Conservation (phyloP, 306 rosid species). For the Abrus precatorius region DNA sequence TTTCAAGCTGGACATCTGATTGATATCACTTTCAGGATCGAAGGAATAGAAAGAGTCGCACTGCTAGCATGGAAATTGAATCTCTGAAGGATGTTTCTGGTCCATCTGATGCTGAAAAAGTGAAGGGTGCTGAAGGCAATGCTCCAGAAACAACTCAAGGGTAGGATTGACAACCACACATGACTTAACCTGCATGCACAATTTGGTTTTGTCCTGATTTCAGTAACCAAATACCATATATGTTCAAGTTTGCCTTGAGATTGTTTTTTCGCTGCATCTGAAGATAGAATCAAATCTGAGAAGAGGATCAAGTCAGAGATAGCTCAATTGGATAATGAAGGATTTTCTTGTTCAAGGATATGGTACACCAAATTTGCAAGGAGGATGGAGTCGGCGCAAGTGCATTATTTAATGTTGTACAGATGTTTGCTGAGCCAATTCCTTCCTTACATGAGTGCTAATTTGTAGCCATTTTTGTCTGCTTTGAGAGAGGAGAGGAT, state of each 20-base stretch:
- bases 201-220: slow-evolving; percentile 43
- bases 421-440: slow-evolving; percentile 48
- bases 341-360: slow-evolving; percentile 41
- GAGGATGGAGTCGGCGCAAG: slow-evolving; percentile 41
- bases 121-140: slow-evolving; percentile 53
- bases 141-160: slow-evolving; percentile 56
- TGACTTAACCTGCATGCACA: slow-evolving; percentile 43
- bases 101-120: slow-evolving; percentile 60
- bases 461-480: slow-evolving; percentile 29
- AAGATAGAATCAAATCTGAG: slow-evolving; percentile 45
- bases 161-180: slow-evolving; percentile 58
- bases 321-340: slow-evolving; percentile 52
- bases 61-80: slow-evolving; percentile 82
- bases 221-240: slow-evolving; percentile 54
- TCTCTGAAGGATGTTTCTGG: slow-evolving; percentile 65
- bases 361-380: slow-evolving; percentile 43
- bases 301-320: slow-evolving; percentile 33
- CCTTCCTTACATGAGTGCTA: slow-evolving; percentile 53
- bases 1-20: slow-evolving; percentile 10
- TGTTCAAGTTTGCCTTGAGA: slow-evolving; percentile 51
- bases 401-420: slow-evolving; percentile 57
- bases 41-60: slow-evolving; percentile 78
- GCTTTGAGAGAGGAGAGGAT: slow-evolving; percentile 46
- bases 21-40: slow-evolving; percentile 74
- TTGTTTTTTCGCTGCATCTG: slow-evolving; percentile 43